Evolutionary conservation across 2,329 filamentous ascomycete species (phyloP), one percentile per base, ranked within the genome.

Genomic region (Diplocarpon rosae): DNA sequence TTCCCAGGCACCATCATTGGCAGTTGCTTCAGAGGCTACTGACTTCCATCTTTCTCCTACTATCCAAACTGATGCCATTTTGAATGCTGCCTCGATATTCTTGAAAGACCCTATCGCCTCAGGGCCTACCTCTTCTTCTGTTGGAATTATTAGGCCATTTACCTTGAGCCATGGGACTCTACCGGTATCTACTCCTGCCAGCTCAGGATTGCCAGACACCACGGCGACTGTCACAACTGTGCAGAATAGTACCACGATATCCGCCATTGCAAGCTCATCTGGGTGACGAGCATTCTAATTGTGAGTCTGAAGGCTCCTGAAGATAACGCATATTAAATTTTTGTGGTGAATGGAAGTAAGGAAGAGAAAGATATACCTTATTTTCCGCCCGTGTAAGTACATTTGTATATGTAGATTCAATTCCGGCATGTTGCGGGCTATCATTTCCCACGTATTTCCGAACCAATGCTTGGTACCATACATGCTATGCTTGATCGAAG

Each of bases 71-170:
- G 31, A 42, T 36, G 47, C 36, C 5, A 45, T 50, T 37, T n/a
- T 38, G 16, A 27, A 44, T 24, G 41, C 41, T 8, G 44, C 41
- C n/a, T 34, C 43, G 3, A 39, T 47, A 12, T 47, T 50, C 14
- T 36, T 47, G 32, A 17, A 2, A 5, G 30, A 27, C 15, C 24
- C 30, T 32, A 5, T 32, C 11, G 7, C 3, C 20, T 24, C 20
- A 24, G 30, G 31, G 6, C 32, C 33, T 11, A n/a, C 31, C 4
- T 42, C 20, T 8, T 29, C 32, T 7, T 30, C 39, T n/a, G 9
- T 30, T 42, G 27, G 11, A 11, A 42, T n/a, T 11, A 30, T 42
- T 9, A 31, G 29, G n/a, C 31, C 31, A 16, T 42, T 35, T 5
- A 42, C 33, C 29, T 14, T 42, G 27, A 36, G 24, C 4, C 20